Base-by-base conservation (phyloP, 192 early-diverging fungal genomes). In the Chytriomyces sp. region DNA sequence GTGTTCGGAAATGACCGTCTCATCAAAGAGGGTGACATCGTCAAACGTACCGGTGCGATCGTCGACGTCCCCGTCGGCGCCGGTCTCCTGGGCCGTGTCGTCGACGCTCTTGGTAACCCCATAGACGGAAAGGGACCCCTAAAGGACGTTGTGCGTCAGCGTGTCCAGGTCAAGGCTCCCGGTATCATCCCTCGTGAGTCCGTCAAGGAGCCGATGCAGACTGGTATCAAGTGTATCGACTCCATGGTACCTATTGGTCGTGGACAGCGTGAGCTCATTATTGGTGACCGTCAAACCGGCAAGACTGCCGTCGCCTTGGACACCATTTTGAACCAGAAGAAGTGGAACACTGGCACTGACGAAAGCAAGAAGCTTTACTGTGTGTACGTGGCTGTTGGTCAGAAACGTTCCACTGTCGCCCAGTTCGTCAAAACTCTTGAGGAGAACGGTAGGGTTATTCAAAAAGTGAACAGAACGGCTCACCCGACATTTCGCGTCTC, bases 211-310 rank as follows among this genome's bases (percentile, higher is more conserved):
- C 97, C 97, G 77, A 96, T 99, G 95, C 94, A 95, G 85, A 99
- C 97, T 82, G 97, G 97, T 86, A 96, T 95, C 88, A 99, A 99
- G 90, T 99, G 94, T 77, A 94, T 99, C 79, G 97, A 99, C 91
- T 98, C 97, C 85, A 99, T 99, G 97, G 91, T 99, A 75, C 97
- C 97, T 71, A 96, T 99, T 73, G 97, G 97, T 79, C 94, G 97
- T 95, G 97, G 97, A 81, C 97, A 99, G 90, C 94, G 97, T 94
- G 97, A 99, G 87, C 90, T 99, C 87, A 99, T 99, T 82, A 99
- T 98, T 85, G 97, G 97, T 84, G 97, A 99, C 88, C 94, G 96
- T 91, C 97, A 99, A 82, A 99, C 97, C 73, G 97, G 97, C 79
- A 99, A 99, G 93, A 99, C 97, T 76, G 91, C 97, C 74, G 95